Evolutionary conservation across 768 basidiomycete genomes (phyloP), one percentile per base, ranked within the genome.

Genomic region (Russula sp.): DNA sequence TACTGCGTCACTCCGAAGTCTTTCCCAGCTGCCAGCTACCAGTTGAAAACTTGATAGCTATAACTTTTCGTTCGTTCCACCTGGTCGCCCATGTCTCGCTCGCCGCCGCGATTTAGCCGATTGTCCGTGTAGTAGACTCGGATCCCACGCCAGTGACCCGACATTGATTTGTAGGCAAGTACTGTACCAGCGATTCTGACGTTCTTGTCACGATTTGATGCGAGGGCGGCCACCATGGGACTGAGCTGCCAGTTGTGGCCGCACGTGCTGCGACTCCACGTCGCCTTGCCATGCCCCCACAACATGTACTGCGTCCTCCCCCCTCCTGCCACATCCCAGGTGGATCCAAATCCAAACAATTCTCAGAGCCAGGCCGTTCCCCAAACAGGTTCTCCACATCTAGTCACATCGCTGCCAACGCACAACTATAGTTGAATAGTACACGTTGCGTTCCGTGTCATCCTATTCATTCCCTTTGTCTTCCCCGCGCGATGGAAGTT

Each of bases 121-220:
- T 36, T 36, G 36, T 14, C 13, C 1, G 36, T 13, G 36, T 36
- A 36, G 11, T 34, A 13, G 11, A 36, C 13, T 36, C 36, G 13
- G 36, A 36, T 13, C 11, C 36, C 11, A 14, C 36, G 36, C 13
- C 2, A 36, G 4, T 2, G 13, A 34, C 34, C 22, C 22, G 38
- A 59, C 64, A 57, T 22, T 26, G 38, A 26, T 48, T 42, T 7
- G 18, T 20, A 8, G 38, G 38, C 16, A 30, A 32, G 50, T 65
- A 52, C 64, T 40, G 51, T 61, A 52, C 55, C 49, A 65, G 38
- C 28, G 55, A 2, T 52, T 65, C 18, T 5, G 59, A 50, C 11
- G 59, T 32, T 36, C 14, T 16, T 18, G 48, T 38, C n/a, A 30
- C 30, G 4, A 20, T 20, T 44, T 56, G 10, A 65, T 14, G 30